A percentile compares a stretch with the other conserved stretches of the same genome.
Evolutionary conservation across 2,329 filamentous ascomycete genomes (phyloP).

Genomic region (Trichoderma koningiopsis): DNA sequence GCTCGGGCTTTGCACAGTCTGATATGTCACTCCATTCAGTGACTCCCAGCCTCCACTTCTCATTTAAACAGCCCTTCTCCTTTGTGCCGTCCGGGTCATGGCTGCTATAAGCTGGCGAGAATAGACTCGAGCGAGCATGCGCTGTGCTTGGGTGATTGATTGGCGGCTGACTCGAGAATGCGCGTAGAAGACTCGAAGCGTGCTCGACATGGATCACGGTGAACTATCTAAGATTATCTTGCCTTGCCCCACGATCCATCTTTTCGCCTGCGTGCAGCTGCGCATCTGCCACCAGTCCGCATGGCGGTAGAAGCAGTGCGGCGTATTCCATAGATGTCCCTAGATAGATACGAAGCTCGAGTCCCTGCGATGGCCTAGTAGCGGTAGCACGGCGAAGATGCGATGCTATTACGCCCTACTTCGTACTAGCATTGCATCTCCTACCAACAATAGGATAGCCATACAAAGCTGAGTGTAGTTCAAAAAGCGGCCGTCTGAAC

Average conservation of each 20-base stretch:
- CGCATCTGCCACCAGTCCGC: neutral
- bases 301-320: neutral
- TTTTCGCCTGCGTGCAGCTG: slow-evolving; percentile 21
- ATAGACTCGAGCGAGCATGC: neutral
- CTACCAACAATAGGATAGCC: neutral
- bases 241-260: slow-evolving; percentile 23
- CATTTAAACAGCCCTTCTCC: slow-evolving; percentile 19
- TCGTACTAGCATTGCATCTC: neutral
- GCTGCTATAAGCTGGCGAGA: slow-evolving; percentile 11
- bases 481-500: neutral
- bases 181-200: slow-evolving; percentile 16
- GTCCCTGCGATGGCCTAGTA: neutral
- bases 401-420: neutral
- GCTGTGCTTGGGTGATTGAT: neutral
- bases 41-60: slow-evolving; percentile 21
- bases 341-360: neutral
- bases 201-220: slow-evolving; percentile 18
- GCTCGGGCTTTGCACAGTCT: neutral
- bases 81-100: slow-evolving; percentile 14
- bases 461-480: neutral
- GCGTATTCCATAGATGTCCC: neutral
- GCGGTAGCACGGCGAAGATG: neutral
- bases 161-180: slow-evolving; percentile 6
- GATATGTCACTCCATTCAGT: slow-evolving; percentile 2
- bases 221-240: slow-evolving; percentile 25